Evolutionary conservation across 768 basidiomycete species (phyloP).

Genomic region (Calocybe cyanea): DNA sequence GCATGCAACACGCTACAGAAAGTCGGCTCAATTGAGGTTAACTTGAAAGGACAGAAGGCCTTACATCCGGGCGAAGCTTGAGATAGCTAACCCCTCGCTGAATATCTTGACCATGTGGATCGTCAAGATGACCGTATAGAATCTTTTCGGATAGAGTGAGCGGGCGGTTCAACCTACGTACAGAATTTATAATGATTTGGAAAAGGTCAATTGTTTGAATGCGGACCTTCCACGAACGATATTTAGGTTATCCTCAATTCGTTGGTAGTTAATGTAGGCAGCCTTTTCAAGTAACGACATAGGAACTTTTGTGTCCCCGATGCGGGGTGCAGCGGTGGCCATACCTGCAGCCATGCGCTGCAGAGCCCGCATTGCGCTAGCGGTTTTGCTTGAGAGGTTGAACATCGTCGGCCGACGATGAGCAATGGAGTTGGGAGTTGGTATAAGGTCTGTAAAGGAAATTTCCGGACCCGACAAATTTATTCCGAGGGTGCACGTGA

Average conservation of each 20-base stretch:
- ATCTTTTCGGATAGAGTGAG: constrained; percentile 96
- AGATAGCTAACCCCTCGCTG: constrained; percentile 91
- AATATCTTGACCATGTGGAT: constrained; percentile 88
- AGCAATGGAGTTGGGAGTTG: constrained; percentile 19
- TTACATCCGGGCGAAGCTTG: constrained; percentile 94
- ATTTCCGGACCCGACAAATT: constrained; percentile 38
- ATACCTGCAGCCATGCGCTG: constrained; percentile 61
- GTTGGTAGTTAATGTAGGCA: constrained; percentile 90
- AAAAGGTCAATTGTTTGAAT: not conserved
- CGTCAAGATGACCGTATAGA: constrained; percentile 96
- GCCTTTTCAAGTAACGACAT: constrained; percentile 84
- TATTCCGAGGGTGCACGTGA: constrained; percentile 39
- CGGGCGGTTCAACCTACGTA: constrained; percentile 74
- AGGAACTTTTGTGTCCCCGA: constrained; percentile 86
- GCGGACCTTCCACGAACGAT: constrained; percentile 77
- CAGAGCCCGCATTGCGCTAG: constrained; percentile 47
- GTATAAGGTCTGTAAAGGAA: constrained; percentile 23
- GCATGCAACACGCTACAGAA: constrained; percentile 73
- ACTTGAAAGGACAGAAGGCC: constrained; percentile 29
- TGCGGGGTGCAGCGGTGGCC: constrained; percentile 77
- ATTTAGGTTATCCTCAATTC: constrained; percentile 95
- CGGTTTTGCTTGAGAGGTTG: constrained; percentile 51
- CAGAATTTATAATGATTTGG: constrained; percentile 7
- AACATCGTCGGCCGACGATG: constrained; percentile 53
- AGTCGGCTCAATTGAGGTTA: constrained; percentile 7